phyloP scores from a whole-genome alignment of 1,284 basidiomycete genomes.

The Microbotryum violaceum region DNA sequence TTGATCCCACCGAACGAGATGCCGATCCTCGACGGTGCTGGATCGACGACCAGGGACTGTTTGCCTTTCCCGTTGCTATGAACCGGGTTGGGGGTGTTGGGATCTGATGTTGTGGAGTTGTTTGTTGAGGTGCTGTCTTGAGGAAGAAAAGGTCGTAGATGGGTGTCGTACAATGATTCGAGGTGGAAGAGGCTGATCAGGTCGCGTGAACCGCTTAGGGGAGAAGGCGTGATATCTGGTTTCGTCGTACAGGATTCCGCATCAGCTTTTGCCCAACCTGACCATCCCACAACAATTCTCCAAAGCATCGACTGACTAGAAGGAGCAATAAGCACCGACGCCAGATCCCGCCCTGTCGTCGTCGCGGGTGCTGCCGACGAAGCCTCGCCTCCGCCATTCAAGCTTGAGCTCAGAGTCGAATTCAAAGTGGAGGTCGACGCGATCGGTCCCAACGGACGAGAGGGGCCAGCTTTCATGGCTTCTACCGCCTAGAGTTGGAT shows the following conservation, averaged over 20 bases:
- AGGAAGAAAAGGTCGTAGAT: constrained; percentile 30
- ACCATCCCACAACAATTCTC: too few relatives aligned
- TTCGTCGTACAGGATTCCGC: too few relatives aligned
- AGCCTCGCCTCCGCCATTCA: neutral
- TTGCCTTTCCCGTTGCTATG: constrained; percentile 25
- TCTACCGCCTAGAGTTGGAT: too few relatives aligned
- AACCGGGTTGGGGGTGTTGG: neutral
- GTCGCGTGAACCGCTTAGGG: constrained; percentile 27
- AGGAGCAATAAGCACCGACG: neutral
- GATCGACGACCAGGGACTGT: neutral
- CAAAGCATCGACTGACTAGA: too few relatives aligned
- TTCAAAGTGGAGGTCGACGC: too few relatives aligned
- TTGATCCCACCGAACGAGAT: constrained; percentile 27
- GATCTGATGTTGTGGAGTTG: neutral
- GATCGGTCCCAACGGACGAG: too few relatives aligned
- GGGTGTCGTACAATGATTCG: constrained; percentile 28
- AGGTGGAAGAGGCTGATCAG: constrained; percentile 29
- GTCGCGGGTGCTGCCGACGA: neutral
- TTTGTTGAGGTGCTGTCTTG: constrained; percentile 3
- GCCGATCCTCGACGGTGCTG: constrained; percentile 4
- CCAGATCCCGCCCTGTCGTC: neutral
- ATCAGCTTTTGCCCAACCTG: neutral
- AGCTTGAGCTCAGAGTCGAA: too few relatives aligned
- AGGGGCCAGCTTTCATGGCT: too few relatives aligned
- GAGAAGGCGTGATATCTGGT: constrained; percentile 22